Evolutionary conservation across 371 early-diverging fungal species (phyloP).

Genomic region (Thermomucor indicae-seudaticae): DNA sequence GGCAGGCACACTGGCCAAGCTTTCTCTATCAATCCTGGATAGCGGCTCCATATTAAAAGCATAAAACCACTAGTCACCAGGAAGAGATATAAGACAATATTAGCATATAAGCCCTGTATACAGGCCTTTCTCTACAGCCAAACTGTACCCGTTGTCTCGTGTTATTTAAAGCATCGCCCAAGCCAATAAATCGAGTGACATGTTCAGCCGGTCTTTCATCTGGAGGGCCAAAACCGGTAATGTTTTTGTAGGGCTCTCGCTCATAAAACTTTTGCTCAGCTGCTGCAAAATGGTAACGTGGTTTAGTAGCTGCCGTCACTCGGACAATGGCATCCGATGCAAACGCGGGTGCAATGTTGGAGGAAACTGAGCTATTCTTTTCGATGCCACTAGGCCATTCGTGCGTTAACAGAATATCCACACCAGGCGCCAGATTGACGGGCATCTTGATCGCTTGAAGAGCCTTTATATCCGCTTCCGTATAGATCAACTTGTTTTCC

Average conservation of each 20-base stretch:
- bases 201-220: constrained; percentile 49
- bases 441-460: constrained; percentile 21
- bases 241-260: constrained; percentile 79
- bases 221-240: constrained; percentile 28
- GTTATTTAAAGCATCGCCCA: constrained; percentile 66
- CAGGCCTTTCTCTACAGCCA: neutral
- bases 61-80: constrained; percentile 78
- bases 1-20: constrained; percentile 33
- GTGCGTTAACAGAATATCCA: constrained; percentile 78
- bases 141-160: constrained; percentile 53
- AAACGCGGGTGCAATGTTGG: constrained; percentile 3
- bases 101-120: neutral
- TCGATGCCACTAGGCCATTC: constrained; percentile 74
- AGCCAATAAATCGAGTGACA: constrained; percentile 81
- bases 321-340: constrained; percentile 39
- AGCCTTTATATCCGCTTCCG: constrained; percentile 14
- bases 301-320: constrained; percentile 56
- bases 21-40: constrained; percentile 38
- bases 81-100: neutral
- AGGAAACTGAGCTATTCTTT: constrained; percentile 9
- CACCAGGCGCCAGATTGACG: constrained; percentile 42
- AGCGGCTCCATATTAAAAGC: constrained; percentile 82
- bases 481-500: neutral
- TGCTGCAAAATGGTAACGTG: constrained; percentile 86
- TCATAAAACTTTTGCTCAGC: constrained; percentile 70